Conservation (phyloP, 2,329 filamentous ascomycete genomes). For the Aaosphaeria pasadenensis region DNA sequence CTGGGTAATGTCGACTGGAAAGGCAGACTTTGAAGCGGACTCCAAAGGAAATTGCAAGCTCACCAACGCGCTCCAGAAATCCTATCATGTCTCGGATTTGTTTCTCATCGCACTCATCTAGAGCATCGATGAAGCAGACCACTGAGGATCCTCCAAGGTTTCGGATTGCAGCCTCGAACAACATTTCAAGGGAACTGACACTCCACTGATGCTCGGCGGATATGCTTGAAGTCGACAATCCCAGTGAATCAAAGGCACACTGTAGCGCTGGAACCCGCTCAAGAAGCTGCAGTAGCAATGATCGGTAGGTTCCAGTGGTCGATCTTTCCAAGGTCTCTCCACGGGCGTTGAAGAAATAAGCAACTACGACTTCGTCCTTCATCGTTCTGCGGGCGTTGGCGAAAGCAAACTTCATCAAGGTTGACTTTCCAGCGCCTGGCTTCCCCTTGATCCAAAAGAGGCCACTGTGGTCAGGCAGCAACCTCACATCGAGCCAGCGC, state of each 20-base stretch:
- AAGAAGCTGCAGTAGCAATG: constrained; percentile 23
- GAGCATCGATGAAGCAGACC: constrained; percentile 40
- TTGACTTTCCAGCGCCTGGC: constrained; percentile 41
- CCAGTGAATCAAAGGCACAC: constrained; percentile 7
- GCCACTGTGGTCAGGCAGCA: constrained; percentile 30
- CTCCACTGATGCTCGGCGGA: constrained; percentile 9
- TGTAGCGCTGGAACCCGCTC: constrained; percentile 7
- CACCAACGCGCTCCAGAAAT: constrained; percentile 42
- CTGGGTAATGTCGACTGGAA: constrained; percentile 50
- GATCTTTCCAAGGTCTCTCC: constrained; percentile 18
- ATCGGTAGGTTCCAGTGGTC: constrained; percentile 19
- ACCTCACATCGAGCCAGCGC: constrained; percentile 36
- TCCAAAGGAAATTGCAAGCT: constrained; percentile 11
- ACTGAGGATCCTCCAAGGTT: constrained; percentile 10
- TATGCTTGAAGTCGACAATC: constrained; percentile 1
- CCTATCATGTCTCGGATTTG: constrained; percentile 44
- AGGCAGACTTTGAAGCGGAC: constrained; percentile 39
- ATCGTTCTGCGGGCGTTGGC: constrained; percentile 6
- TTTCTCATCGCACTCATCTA: constrained; percentile 49
- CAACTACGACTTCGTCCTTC: constrained; percentile 4
- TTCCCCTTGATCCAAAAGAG: constrained; percentile 49
- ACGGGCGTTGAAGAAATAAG: constrained; percentile 28
- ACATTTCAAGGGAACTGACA: constrained; percentile 8
- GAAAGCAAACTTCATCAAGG: constrained; percentile 36
- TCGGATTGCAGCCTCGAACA: constrained; percentile 16